Conservation (phyloP, 1,284 basidiomycete species). For the Moesziomyces sp. region DNA sequence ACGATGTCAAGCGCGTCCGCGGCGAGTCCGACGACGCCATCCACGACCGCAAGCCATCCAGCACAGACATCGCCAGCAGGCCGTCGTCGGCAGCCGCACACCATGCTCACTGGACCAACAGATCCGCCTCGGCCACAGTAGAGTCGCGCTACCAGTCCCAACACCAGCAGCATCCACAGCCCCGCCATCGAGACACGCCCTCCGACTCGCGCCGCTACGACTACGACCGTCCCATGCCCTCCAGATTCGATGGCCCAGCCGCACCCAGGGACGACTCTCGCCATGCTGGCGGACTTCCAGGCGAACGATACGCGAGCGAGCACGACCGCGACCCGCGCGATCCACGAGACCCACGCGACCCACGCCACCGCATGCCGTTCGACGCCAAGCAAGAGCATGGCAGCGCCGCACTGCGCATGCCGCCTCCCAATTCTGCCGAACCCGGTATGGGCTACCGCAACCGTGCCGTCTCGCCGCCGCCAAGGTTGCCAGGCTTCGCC, state of each 20-base stretch:
- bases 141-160: conserved; percentile 27
- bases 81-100: conserved; percentile 28
- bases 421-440: conserved; percentile 20
- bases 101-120: conserved; percentile 30
- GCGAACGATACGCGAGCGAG: conserved; percentile 22
- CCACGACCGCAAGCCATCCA: conserved; percentile 28
- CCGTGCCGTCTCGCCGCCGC: conserved; percentile 31
- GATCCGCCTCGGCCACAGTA: conserved; percentile 24
- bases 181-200: conserved; percentile 10
- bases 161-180: conserved; percentile 11
- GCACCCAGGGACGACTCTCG: conserved; percentile 25
- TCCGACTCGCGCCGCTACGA: conserved; percentile 20
- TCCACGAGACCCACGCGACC: conserved; percentile 6
- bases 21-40: conserved; percentile 24
- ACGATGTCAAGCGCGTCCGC: conserved; percentile 22
- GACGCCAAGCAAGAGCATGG: no score
- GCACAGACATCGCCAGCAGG: conserved; percentile 22
- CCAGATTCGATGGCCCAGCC: conserved; percentile 21
- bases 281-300: conserved; percentile 28
- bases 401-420: conserved; percentile 15
- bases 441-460: conserved; percentile 19
- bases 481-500: conserved; percentile 38
- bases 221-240: conserved; percentile 14
- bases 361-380: conserved; percentile 19
- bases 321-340: conserved; percentile 25